Evolutionary conservation across 2,329 filamentous ascomycete genomes (phyloP).

Genomic region (Microsporum canis): DNA sequence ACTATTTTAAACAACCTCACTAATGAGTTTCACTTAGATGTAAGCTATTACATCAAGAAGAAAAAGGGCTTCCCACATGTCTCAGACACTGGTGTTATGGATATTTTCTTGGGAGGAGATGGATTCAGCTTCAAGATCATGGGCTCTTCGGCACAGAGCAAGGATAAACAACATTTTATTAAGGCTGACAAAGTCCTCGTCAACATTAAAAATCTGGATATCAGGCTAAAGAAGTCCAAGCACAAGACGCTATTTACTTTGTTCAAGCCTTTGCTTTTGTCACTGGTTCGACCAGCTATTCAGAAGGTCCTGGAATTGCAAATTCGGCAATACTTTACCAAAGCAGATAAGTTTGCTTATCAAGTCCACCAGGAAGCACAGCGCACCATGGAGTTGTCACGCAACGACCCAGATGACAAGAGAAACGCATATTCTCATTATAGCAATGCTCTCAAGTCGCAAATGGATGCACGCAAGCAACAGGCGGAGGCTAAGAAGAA

Average conservation of each 20-base stretch:
- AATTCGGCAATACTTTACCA: conserved; percentile 69
- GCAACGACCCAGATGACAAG: conserved; percentile 58
- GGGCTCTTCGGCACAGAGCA: conserved; percentile 66
- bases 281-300: conserved; percentile 69
- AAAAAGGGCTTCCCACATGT: conserved; percentile 87
- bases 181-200: conserved; percentile 85
- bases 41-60: conserved; percentile 89
- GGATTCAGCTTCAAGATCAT: conserved; percentile 89
- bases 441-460: conserved; percentile 60
- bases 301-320: conserved; percentile 82
- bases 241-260: conserved; percentile 83
- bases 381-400: conserved; percentile 54
- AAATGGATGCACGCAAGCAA: conserved; percentile 63
- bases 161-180: conserved; percentile 73
- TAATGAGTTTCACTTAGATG: conserved; percentile 43
- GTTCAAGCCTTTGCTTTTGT: conserved; percentile 78
- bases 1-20: neutral
- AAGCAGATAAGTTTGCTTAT: conserved; percentile 61
- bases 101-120: conserved; percentile 74
- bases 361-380: conserved; percentile 75
- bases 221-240: conserved; percentile 89
- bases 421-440: conserved; percentile 84
- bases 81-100: conserved; percentile 76
- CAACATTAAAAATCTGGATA: conserved; percentile 65
- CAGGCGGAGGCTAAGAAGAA: conserved; percentile 62